Conservation (phyloP, 805 yeast genomes). For the Lipomyces anomalus region DNA sequence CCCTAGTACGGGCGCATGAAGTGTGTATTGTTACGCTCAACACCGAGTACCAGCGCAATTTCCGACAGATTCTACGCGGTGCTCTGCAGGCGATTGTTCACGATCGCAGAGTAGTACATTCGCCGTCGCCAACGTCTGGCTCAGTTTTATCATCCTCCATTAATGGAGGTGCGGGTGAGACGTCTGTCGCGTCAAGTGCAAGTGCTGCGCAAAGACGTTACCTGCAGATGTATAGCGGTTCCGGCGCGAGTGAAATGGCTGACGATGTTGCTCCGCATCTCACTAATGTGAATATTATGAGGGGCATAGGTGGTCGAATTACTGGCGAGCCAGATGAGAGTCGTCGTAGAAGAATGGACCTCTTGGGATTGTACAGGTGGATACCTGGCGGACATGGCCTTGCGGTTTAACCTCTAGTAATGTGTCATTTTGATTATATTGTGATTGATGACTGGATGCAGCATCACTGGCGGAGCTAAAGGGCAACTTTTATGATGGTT, state of each 20-base stretch:
- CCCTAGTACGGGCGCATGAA: slow-evolving; percentile 32
- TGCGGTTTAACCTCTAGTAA: slow-evolving; percentile 28
- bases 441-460: too few relatives aligned
- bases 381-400: slow-evolving; percentile 36
- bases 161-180: slow-evolving; percentile 23
- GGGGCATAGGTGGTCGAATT: too few relatives aligned
- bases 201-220: background rate
- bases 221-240: slow-evolving; percentile 10
- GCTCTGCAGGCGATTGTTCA: slow-evolving; percentile 27
- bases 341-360: slow-evolving; percentile 30
- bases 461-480: too few relatives aligned
- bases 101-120: slow-evolving; percentile 1
- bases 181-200: slow-evolving; percentile 5
- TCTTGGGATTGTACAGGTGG: slow-evolving; percentile 37
- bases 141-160: slow-evolving; percentile 24
- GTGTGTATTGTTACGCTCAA: slow-evolving; percentile 31
- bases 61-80: slow-evolving; percentile 31
- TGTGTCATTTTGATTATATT: background rate
- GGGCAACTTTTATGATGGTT: too few relatives aligned
- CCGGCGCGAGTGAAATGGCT: slow-evolving; percentile 21
- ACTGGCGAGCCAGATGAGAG: slow-evolving; percentile 18
- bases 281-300: too few relatives aligned
- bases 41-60: slow-evolving; percentile 32
- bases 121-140: slow-evolving; percentile 1
- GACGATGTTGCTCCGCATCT: too few relatives aligned